Base-by-base conservation (phyloP, 2,329 filamentous ascomycete species). In the Colletotrichum tamarilloi region DNA sequence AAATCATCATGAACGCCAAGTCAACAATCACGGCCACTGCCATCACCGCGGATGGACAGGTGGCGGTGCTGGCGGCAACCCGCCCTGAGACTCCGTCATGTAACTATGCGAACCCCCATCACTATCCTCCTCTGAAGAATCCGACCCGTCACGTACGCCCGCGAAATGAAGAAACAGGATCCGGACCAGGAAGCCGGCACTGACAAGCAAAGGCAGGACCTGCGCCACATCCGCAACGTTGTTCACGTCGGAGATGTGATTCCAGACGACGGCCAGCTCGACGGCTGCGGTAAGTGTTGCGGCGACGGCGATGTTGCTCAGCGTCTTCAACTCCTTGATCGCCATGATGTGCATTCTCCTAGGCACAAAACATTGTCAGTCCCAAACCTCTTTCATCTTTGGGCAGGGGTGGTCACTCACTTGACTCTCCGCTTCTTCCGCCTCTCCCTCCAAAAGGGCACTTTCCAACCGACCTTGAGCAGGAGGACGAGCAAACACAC, bases 251-350 rank as follows among this genome's bases (percentile, higher is more conserved):
- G 76, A 38, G 12, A 83, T 73, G 16, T 76, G 55, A 42, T 84
- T 84, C 81, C 81, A 84, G 1, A 58, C 58, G 4, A 84, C 75
- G 4, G 81, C 74, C 6, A 83, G 76, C 63, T 84, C 82, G 59
- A 83, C 76, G 4, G 79, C 79, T 1, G 78, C 75, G 2, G 72
- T 75, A 32, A 76, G 62, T 5, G 67, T 72, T 14, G 63, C 68
- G 6, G 74, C 68, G 1, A 72, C 69, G 16, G 81, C 75, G 5
- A 82, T 72, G 19, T 81, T 75, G 35, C 74, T 77, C 16, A 81
- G 80, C 9, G 81, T 75, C 19, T 72, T 74, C 35, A 78, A 8
- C 56, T 80, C 73, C 8, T 75, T 78, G 9, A 82, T 53, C 6
- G 77, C 52, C 26, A 75, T 68, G 6, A 77, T 68, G n/a, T 77